Base-by-base conservation (phyloP, 331 rosid species). In the Erythrophleum ivorense region DNA sequence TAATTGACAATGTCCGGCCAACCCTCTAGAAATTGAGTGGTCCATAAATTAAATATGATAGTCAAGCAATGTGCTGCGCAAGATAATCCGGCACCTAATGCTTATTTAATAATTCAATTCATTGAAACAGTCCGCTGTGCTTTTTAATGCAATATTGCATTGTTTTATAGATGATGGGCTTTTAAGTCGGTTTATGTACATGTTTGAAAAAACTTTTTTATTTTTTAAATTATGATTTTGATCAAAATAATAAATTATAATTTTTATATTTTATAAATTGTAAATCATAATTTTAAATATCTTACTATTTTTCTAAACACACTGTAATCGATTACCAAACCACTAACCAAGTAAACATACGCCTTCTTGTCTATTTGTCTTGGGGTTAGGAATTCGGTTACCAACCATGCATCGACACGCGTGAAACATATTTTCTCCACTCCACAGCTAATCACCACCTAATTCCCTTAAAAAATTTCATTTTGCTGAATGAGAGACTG, bases 171-270 rank as follows among this genome's bases (percentile, higher is more conserved):
- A 75, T 19, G 71, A 60, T 71, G 71, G 54, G 5, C 80, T 80
- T 79, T n/a, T 53, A 82, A 79, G 84, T 82, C 75, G 43, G 43
- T 21, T n/a, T n/a, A n/a, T n/a, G n/a, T n/a, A n/a, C n/a, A n/a
- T n/a, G n/a, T n/a, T n/a, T n/a, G n/a, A n/a, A n/a, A n/a, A n/a
- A n/a, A n/a, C n/a, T n/a, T n/a, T n/a, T n/a, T n/a, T n/a, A n/a
- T n/a, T n/a, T n/a, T n/a, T n/a, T n/a, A n/a, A n/a, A n/a, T n/a
- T n/a, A n/a, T n/a, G n/a, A n/a, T n/a, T n/a, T n/a, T n/a, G n/a
- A n/a, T n/a, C n/a, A n/a, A n/a, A n/a, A n/a, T n/a, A n/a, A n/a
- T n/a, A n/a, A n/a, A n/a, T n/a, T n/a, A n/a, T n/a, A n/a, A n/a
- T n/a, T n/a, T n/a, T n/a, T n/a, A n/a, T n/a, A n/a, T n/a, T n/a